phyloP scores from a whole-genome alignment of 2,329 filamentous ascomycete genomes.

The Fusarium subtropicale region DNA sequence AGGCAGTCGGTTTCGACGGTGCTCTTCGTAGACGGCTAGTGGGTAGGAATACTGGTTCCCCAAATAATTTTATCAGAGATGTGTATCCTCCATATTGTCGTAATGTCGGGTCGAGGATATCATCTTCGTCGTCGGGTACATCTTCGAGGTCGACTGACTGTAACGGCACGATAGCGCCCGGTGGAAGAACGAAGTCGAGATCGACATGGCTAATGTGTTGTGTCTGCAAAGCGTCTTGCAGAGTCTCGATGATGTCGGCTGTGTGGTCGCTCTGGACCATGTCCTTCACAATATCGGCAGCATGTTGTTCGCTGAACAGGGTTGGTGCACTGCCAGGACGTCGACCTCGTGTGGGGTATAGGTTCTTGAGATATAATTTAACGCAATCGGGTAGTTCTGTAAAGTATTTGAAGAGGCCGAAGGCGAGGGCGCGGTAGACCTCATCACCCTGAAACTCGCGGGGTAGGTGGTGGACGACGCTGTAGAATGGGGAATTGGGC shows the following conservation, averaged over 20 bases:
- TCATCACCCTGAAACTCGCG: conserved; percentile 97
- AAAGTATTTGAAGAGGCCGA: conserved; percentile 95
- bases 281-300: conserved; percentile 85
- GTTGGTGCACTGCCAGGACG: conserved; percentile 73
- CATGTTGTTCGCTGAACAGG: conserved; percentile 91
- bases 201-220: conserved; percentile 88
- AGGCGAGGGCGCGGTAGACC: conserved; percentile 88
- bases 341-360: conserved; percentile 66
- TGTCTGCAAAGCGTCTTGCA: conserved; percentile 81
- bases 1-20: conserved; percentile 84
- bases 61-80: conserved; percentile 80
- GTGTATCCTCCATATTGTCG: conserved; percentile 83
- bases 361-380: conserved; percentile 75
- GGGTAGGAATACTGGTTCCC: conserved; percentile 86
- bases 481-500: conserved; percentile 90
- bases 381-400: conserved; percentile 82
- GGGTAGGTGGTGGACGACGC: conserved; percentile 88
- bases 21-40: conserved; percentile 86
- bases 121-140: conserved; percentile 71
- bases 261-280: conserved; percentile 87
- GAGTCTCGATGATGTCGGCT: conserved; percentile 75
- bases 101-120: conserved; percentile 71
- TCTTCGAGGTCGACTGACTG: conserved; percentile 70
- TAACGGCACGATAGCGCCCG: conserved; percentile 77
- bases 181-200: conserved; percentile 85